Conservation (phyloP, 305 asterid genomes). For the Rubia tinctorum region DNA sequence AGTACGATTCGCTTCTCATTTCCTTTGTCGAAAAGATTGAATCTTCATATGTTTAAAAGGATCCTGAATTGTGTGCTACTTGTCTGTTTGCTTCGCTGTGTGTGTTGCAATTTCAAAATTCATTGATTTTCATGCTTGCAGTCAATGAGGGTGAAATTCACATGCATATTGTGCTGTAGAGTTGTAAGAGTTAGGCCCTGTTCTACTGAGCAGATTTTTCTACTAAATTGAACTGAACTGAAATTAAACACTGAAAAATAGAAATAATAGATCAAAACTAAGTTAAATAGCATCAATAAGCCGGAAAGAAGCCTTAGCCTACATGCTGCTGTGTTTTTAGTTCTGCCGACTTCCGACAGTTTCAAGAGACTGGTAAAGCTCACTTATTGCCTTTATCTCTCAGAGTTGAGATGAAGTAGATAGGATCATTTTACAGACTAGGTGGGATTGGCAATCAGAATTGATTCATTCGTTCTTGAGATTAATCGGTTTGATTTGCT, state of each 20-base stretch:
- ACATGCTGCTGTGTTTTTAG: not conserved
- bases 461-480: not conserved
- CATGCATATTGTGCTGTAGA: not conserved
- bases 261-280: too few relatives aligned
- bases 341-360: not conserved
- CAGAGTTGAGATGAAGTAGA: not conserved
- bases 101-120: not conserved
- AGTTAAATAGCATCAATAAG: too few relatives aligned
- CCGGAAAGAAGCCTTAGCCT: not conserved
- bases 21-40: not conserved
- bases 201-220: too few relatives aligned
- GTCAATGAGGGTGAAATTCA: not conserved
- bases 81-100: not conserved
- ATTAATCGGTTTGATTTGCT: not conserved
- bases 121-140: not conserved
- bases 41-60: not conserved
- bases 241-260: not conserved
- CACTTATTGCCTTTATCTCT: not conserved
- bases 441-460: not conserved
- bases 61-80: not conserved
- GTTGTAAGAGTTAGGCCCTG: not conserved
- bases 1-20: constrained; percentile 38
- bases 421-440: not conserved
- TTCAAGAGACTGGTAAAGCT: not conserved
- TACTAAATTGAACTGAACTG: too few relatives aligned